Evolutionary conservation across 495 filamentous ascomycete species (phyloP).

Genomic region (Neurospora sp.): DNA sequence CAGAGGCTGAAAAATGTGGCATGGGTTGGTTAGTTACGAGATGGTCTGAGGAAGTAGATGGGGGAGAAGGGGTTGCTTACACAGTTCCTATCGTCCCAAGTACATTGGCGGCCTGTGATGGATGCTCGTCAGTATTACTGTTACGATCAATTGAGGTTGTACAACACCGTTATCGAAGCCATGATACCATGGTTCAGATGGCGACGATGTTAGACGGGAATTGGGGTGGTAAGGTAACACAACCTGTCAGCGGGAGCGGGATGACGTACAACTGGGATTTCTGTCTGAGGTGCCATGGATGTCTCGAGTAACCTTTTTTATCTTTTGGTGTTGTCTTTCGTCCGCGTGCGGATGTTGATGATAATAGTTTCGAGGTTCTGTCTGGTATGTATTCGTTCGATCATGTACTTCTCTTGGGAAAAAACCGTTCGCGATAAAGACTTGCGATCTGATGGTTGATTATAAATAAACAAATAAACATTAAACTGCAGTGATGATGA

Average conservation of each 20-base stretch:
- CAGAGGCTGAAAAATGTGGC: constrained; percentile 20
- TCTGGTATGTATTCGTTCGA: neutral
- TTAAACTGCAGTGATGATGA: neutral
- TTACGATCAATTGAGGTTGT: neutral
- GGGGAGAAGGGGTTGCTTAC: neutral
- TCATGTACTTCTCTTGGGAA: neutral
- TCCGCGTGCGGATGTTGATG: neutral
- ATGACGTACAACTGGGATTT: constrained; percentile 30
- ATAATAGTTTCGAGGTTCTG: neutral
- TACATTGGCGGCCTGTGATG: constrained; percentile 34
- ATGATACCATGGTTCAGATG: neutral
- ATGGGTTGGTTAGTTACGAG: neutral
- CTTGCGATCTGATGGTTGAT: neutral
- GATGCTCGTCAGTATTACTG: neutral
- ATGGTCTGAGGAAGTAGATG: neutral
- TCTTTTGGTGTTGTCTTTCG: neutral
- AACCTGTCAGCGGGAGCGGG: neutral
- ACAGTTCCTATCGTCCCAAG: constrained; percentile 20
- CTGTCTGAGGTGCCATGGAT: constrained; percentile 32
- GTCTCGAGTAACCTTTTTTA: neutral
- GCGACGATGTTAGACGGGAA: neutral
- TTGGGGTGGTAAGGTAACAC: constrained; percentile 2
- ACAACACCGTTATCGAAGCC: neutral
- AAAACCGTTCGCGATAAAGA: neutral
- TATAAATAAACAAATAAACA: neutral